Evolutionary conservation across 306 rosid species (phyloP).

Genomic region (Sechiopsis laciniata): DNA sequence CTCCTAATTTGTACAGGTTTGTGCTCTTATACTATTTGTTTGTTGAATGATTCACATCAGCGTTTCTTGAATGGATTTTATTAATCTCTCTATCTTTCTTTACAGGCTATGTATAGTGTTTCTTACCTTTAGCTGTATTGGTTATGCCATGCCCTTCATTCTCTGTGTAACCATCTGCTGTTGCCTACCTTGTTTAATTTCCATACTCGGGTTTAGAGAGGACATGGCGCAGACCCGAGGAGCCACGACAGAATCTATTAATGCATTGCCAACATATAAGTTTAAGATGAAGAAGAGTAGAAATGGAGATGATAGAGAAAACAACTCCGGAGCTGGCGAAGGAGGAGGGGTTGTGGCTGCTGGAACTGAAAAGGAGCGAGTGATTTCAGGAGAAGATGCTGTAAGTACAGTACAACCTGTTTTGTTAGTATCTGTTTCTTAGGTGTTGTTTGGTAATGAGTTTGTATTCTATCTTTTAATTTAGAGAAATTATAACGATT

Average conservation of each 20-base stretch:
- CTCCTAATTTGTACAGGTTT: conserved; percentile 93
- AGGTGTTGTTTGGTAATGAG: background rate
- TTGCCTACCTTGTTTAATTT: conserved; percentile 92
- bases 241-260: conserved; percentile 83
- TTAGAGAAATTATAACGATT: background rate
- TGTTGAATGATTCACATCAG: background rate
- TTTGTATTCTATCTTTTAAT: background rate
- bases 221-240: conserved; percentile 77
- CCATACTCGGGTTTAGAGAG: conserved; percentile 89
- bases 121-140: conserved; percentile 88
- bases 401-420: conserved; percentile 39
- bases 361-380: conserved; percentile 84
- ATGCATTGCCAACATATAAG: conserved; percentile 78
- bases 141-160: conserved; percentile 98
- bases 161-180: conserved; percentile 96
- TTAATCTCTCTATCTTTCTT: conserved; percentile 28
- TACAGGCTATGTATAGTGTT: conserved; percentile 91
- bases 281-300: conserved; percentile 72
- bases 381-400: conserved; percentile 89
- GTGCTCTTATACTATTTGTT: conserved; percentile 18
- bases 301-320: conserved; percentile 43
- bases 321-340: conserved; percentile 43
- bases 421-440: background rate
- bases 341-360: conserved; percentile 89
- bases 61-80: background rate